A percentile compares a stretch with the other conserved stretches of the same genome.
phyloP scores from a whole-genome alignment of 805 yeast genomes.

The Starmera amethionina region DNA sequence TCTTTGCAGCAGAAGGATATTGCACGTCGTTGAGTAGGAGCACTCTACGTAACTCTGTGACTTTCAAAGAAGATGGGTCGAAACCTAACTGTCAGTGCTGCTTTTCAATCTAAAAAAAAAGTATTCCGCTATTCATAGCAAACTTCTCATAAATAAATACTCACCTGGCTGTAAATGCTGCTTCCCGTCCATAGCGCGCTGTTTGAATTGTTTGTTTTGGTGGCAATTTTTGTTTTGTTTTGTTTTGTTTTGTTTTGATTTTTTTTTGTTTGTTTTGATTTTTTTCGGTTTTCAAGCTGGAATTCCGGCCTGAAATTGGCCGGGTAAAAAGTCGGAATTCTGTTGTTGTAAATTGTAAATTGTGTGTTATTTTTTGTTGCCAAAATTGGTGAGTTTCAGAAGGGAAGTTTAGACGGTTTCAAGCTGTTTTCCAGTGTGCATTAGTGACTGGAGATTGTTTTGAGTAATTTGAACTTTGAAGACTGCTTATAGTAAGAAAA shows the following conservation, averaged over 20 bases:
- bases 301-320: no score
- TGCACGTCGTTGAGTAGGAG: conserved; percentile 53
- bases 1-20: conserved; percentile 56
- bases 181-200: not conserved
- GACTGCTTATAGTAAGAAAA: conserved; percentile 8
- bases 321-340: no score
- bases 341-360: no score
- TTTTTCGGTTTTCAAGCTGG: not conserved
- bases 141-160: no score
- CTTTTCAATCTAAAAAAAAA: no score
- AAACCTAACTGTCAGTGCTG: conserved; percentile 32
- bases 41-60: conserved; percentile 61
- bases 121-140: no score
- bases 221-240: not conserved
- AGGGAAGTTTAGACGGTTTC: no score
- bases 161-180: not conserved
- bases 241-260: not conserved
- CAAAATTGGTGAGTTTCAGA: no score
- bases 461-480: no score
- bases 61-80: conserved; percentile 54
- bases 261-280: not conserved
- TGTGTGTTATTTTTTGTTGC: no score
- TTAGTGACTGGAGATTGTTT: no score
- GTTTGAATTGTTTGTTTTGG: not conserved
- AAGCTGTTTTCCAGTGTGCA: no score